phyloP scores from a whole-genome alignment of 2,329 filamentous ascomycete species.

The Fusarium mexicanum region DNA sequence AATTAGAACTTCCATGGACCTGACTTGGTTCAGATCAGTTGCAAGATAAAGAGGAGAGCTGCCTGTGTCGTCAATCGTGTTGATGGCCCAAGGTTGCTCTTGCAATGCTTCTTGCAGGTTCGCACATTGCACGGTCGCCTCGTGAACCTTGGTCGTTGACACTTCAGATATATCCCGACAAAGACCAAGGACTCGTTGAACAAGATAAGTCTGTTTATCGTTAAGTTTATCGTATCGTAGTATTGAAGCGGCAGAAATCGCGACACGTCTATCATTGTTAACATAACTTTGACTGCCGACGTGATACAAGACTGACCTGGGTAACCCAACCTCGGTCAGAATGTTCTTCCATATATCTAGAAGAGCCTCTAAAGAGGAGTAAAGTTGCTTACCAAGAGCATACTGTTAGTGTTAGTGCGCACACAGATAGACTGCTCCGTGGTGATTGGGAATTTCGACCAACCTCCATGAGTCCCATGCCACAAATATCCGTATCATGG shows the following conservation, averaged over 20 bases:
- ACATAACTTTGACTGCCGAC: rapidly evolving
- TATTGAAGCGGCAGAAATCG: rapidly evolving
- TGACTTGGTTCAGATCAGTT: rapidly evolving
- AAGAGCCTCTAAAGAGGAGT: neutral
- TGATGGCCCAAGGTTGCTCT: slow-evolving; percentile 15
- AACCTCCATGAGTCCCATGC: slow-evolving; percentile 8
- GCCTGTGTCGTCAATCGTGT: neutral
- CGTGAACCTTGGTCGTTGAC: neutral
- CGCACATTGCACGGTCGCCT: neutral
- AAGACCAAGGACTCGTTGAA: neutral
- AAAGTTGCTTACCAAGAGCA: rapidly evolving
- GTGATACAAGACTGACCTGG: neutral
- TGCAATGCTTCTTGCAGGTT: neutral
- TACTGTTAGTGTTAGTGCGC: neutral
- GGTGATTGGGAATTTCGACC: rapidly evolving
- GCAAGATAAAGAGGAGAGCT: neutral
- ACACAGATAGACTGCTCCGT: neutral
- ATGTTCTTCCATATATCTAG: slow-evolving; percentile 1
- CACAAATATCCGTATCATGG: neutral
- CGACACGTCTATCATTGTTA: neutral
- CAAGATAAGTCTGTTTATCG: neutral
- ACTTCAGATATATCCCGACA: neutral
- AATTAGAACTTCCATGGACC: neutral
- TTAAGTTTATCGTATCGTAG: rapidly evolving
- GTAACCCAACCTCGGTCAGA: neutral